phyloP scores from a whole-genome alignment of 2,329 filamentous ascomycete species.

The Diaporthe sp. region DNA sequence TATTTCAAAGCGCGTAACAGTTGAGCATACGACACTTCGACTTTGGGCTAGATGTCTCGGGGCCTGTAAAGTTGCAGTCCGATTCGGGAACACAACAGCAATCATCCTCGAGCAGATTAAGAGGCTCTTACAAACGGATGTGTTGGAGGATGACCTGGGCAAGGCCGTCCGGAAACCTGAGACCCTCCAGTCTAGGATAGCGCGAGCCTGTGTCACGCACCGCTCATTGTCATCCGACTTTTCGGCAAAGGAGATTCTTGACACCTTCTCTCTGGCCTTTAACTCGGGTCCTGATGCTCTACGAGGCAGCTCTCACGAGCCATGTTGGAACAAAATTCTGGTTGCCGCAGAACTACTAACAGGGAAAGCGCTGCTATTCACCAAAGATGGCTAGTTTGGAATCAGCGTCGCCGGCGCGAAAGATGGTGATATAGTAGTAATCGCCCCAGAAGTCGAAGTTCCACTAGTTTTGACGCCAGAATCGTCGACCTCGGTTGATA shows the following conservation, averaged over 20 bases:
- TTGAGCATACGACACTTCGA: background rate
- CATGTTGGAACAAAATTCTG: background rate
- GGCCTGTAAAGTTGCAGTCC: background rate
- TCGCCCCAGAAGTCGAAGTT: background rate
- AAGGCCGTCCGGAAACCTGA: background rate
- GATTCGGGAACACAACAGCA: background rate
- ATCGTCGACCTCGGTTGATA: background rate
- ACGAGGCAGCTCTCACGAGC: background rate
- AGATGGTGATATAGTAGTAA: slow-evolving; percentile 16
- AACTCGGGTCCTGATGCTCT: background rate
- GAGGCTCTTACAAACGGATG: background rate
- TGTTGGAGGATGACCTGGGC: background rate
- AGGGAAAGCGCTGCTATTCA: background rate
- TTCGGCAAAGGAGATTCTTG: background rate
- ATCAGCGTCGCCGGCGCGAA: background rate
- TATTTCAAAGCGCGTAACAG: background rate
- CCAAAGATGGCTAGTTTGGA: slow-evolving; percentile 5
- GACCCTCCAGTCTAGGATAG: background rate
- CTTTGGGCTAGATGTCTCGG: background rate
- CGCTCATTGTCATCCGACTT: background rate
- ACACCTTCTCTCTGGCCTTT: background rate
- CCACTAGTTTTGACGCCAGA: slow-evolving; percentile 11
- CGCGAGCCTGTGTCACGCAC: background rate
- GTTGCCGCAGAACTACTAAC: background rate
- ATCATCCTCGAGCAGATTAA: background rate